Conservation (phyloP, 1,284 basidiomycete species). For the Anthracocystis setariae region DNA sequence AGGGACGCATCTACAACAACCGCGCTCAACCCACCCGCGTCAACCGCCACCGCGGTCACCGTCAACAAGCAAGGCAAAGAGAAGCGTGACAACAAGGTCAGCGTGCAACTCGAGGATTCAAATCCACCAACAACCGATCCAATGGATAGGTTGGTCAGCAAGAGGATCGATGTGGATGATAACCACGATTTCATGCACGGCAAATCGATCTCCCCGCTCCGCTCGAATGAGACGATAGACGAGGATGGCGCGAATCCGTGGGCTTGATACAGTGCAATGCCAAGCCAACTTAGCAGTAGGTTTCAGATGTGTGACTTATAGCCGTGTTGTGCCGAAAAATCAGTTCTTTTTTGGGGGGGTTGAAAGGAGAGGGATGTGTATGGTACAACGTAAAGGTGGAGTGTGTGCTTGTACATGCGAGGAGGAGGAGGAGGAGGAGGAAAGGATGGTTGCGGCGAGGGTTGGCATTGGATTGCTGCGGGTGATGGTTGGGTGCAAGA, state of each 20-base stretch:
- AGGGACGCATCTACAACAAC: constrained; percentile 17
- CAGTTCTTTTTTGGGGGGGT: constrained; percentile 2
- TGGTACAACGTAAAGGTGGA: constrained; percentile 18
- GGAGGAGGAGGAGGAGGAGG: neutral
- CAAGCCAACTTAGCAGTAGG: too few species aligned
- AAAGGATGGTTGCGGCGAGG: neutral
- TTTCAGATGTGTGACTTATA: too few species aligned
- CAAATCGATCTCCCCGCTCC: constrained; percentile 16
- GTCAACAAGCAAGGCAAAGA: neutral
- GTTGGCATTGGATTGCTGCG: neutral
- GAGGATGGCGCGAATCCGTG: constrained; percentile 27
- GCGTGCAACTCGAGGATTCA: constrained; percentile 18
- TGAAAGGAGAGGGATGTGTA: constrained; percentile 7
- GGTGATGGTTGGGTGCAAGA: too few species aligned
- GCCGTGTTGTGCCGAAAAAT: too few species aligned
- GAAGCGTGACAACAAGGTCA: neutral
- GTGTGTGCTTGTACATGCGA: neutral
- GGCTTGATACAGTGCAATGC: constrained; percentile 10
- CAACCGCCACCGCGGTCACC: constrained; percentile 23
- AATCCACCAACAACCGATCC: neutral
- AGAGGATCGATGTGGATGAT: constrained; percentile 27
- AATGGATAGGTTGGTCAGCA: constrained; percentile 14
- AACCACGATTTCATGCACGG: constrained; percentile 28
- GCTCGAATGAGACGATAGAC: constrained; percentile 8
- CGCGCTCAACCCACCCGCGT: constrained; percentile 27